Base-by-base conservation (phyloP, 176 grass and related monocot genomes). In the Carex myosuroides region DNA sequence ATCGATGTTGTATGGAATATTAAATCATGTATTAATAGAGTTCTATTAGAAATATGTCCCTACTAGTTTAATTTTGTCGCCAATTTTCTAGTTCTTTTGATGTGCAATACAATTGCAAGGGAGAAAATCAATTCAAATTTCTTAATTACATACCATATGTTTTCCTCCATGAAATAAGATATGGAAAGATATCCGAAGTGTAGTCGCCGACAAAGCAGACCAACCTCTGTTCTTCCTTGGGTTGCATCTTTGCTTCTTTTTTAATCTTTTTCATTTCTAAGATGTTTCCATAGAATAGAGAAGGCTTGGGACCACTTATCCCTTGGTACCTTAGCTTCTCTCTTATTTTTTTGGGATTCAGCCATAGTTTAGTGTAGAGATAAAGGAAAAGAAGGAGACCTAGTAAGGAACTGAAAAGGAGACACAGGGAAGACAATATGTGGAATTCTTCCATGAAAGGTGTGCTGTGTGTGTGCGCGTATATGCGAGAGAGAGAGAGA, bases 241-340 rank as follows among this genome's bases (percentile, higher is more conserved):
- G 18, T 16, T 8, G 80, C 11, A 24, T 64, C 11, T 53, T 39
- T 67, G 76, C 54, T 21, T 91, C 71, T 7, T 88, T 56, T 58
- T 68, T 84, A 33, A 94, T 88, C 16, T 62, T 92, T 63, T 85
- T 89, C 85, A 94, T 92, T 61, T 94, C 90, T 13, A 60, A 60
- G 79, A 97, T 91, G 85, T 97, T 94, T 10, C 94, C 90, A 55
- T 88, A 83, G 48, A 94, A 53, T 24, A 90, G 80, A 64, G 90
- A 94, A 81, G 92, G 92, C 21, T 90, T 87, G 59, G 94, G 92
- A 12, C 94, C 94, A 13, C 70, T 92, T 54, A 94, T 90, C 81
- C 94, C 94, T 83, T 94, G 94, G 2, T 68, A 80, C 55, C 81
- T 85, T 41, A 90, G 85, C 29, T 91, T 92, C 70, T 84, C 70